These are phyloP conservation scores for Boletus semigastroideus DNA, from an alignment of 1,284 basidiomycete species.

Conservation along the genomic window DNA sequence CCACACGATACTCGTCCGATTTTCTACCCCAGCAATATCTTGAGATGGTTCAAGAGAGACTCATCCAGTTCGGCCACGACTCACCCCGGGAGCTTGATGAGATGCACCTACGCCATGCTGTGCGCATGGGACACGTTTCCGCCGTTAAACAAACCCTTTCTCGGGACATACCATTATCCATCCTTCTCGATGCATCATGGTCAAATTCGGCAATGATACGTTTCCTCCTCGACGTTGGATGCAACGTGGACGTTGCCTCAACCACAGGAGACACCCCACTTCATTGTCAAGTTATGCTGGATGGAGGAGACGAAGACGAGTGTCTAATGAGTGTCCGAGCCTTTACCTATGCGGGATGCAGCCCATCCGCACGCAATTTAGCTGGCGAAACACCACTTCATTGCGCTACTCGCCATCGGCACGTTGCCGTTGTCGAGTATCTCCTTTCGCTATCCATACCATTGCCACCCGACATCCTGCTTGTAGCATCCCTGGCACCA, in stretches of 20 bases:
- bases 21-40: neutral
- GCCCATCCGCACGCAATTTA: neutral
- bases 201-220: neutral
- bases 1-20: neutral
- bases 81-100: neutral
- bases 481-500: neutral
- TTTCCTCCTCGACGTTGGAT: conserved; percentile 1
- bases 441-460: neutral
- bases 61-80: conserved; percentile 7
- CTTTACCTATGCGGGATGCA: conserved; percentile 8
- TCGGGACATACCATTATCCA: neutral
- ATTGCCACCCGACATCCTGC: conserved; percentile 7
- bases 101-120: neutral
- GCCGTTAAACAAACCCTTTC: neutral
- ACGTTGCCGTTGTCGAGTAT: neutral
- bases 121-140: conserved; percentile 1
- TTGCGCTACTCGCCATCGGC: neutral
- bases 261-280: conserved; percentile 1
- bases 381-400: conserved; percentile 6
- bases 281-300: neutral
- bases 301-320: neutral
- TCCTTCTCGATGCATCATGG: conserved; percentile 6
- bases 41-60: neutral
- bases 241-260: neutral
- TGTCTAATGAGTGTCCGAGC: neutral